Base-by-base conservation (phyloP, 2,329 filamentous ascomycete genomes). In the Fusarium sp. region DNA sequence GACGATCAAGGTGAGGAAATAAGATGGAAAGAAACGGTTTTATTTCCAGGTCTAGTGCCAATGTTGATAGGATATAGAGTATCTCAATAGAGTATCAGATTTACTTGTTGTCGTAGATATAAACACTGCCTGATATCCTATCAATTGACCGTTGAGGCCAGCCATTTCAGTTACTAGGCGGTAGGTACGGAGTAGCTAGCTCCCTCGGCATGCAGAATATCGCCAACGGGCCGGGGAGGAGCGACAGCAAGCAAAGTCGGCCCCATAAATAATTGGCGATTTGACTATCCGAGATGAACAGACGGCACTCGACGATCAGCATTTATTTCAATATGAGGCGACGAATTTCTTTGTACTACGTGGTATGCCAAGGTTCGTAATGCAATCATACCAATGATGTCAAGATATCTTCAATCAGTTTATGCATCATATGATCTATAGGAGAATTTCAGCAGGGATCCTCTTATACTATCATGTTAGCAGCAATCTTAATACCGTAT, bases 231-330 rank as follows among this genome's bases (percentile, higher is more conserved):
- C 65, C 60, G 58, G 59, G 40, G 32, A 20, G 18, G 22, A 53
- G 24, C 40, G 47, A 53, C 63, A 63, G 30, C 63, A 53, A 43
- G 30, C 63, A 53, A 49, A 46, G 41, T 18, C 15, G 11, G 55
- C 68, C 55, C 68, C 68, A 71, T 53, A 55, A 29, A 32, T 30
- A 29, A 67, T 69, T 71, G 56, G 15, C 59, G 56, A 69, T 60
- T 58, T 52, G 41, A 30, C 55, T 55, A 70, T 58, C 68, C 64
- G 65, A 69, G 52, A 70, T 66, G 55, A 69, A 58, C 43, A 32
- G 34, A 49, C 34, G 49, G 43, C 51, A 52, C 29, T 32, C n/a
- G 64, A n/a, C 45, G 64, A 70, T 71, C 68, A 71, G 30, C 44
- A 70, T 65, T 56, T 58, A 70, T 69, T 53, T 58, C 22, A 53